Base-by-base conservation (phyloP, 2,329 filamentous ascomycete genomes). In the Ceratocystis albifundus region DNA sequence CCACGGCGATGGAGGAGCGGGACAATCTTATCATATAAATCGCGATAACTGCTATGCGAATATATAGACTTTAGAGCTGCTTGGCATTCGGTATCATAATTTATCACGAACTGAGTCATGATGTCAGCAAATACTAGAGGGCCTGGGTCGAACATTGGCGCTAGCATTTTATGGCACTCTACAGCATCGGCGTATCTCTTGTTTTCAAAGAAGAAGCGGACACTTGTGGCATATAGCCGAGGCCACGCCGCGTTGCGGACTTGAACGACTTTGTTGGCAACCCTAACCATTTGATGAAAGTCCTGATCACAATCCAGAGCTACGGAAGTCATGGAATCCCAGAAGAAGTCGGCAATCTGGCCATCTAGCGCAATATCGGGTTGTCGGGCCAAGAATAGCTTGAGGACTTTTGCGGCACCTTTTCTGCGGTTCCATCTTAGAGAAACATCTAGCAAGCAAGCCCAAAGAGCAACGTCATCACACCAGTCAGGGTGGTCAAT, bases 21-120 rank as follows among this genome's bases (percentile, higher is more conserved):
- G n/a, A 84, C 75, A 6, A 84, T 66, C 22, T 74, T 72, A 69
- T 83, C 81, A 70, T 84, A 84, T 0, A 83, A 70, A 10, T 72
- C 69, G 53, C 76, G 79, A 59, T 79, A 74, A 1, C 70, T 71
- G 59, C 76, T 80, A 20, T 75, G 74, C 7, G 75, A 71, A 68
- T 84, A 84, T 8, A 84, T 73, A 15, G 74, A 72, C 53, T 73
- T 74, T 6, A 84, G 73, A 1, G 75, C 75, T 8, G 73, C 73
- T 57, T 79, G 76, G 22, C 61, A 77, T 71, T 25, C 73, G 70
- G 2, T 73, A 70, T 32, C 74, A 4, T 72, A 68, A 61, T 80
- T 75, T 17, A 71, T 66, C 48, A 77, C 75, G 59, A 80, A 82
- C 17, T 8, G 66, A 70, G 75, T 72, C 67, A 80, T 1, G 83